Conservation (phyloP, 2,329 filamentous ascomycete genomes). For the Cryphonectria radicalis region DNA sequence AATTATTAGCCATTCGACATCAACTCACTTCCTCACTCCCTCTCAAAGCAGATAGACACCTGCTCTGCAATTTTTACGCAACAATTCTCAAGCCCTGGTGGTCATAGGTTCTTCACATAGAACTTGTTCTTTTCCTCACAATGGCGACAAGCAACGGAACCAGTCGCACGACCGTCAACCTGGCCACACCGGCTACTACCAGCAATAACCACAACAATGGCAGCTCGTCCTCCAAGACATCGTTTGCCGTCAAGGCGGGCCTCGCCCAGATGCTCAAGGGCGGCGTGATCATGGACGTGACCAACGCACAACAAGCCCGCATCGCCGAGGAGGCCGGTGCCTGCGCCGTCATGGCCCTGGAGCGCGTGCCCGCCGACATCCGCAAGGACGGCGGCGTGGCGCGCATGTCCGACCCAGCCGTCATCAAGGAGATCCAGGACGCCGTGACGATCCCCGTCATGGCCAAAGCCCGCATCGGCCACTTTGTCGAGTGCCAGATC, state of each 20-base stretch:
- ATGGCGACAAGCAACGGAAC: conserved; percentile 35
- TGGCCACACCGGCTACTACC: conserved; percentile 29
- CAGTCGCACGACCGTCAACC: conserved; percentile 23
- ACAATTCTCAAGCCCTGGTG: not conserved
- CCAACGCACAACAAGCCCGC: conserved; percentile 88
- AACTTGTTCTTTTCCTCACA: not conserved
- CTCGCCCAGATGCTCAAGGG: conserved; percentile 98
- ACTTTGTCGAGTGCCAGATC: conserved; percentile 98
- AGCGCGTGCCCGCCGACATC: conserved; percentile 97
- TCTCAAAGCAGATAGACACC: not conserved
- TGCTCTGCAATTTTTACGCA: not conserved
- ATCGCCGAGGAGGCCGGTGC: conserved; percentile 98
- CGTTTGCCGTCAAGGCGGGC: conserved; percentile 91
- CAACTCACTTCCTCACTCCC: not conserved
- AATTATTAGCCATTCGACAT: not conserved
- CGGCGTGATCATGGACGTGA: conserved; percentile 99
- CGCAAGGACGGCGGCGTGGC: conserved; percentile 89
- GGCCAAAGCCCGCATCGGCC: conserved; percentile 97
- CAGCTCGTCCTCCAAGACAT: conserved; percentile 45
- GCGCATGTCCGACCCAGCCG: conserved; percentile 91
- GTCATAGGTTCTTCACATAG: not conserved
- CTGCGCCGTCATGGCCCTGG: conserved; percentile 96
- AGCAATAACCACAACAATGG: conserved; percentile 32
- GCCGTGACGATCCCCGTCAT: conserved; percentile 98
- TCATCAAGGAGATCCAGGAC: conserved; percentile 95